phyloP scores from a whole-genome alignment of 73 alveolate species.

The Paramecium octaurelia region DNA sequence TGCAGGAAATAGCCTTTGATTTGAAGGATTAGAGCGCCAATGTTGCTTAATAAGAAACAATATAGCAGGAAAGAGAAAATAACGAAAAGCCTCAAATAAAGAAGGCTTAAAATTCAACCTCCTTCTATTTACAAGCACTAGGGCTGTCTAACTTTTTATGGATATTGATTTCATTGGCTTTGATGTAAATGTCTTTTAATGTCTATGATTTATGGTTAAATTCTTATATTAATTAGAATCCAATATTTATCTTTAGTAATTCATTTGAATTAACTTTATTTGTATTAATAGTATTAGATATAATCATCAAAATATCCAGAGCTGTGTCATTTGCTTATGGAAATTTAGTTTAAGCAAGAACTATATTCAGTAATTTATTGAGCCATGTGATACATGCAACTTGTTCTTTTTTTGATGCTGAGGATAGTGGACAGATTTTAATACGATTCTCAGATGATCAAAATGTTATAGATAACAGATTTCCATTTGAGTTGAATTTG shows the following conservation, averaged over 20 bases:
- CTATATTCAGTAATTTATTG: not conserved
- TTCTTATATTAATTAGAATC: not conserved
- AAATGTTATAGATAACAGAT: conserved; percentile 15
- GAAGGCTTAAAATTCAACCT: not conserved
- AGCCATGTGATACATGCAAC: not conserved
- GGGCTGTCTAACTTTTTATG: not conserved
- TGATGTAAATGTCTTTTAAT: not conserved
- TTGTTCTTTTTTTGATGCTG: conserved; percentile 31
- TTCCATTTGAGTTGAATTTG: conserved; percentile 16
- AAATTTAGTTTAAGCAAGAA: not conserved
- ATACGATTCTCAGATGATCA: conserved; percentile 53
- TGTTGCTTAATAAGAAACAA: not conserved
- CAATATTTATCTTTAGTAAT: not conserved
- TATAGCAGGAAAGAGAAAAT: not conserved
- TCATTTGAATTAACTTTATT: not conserved
- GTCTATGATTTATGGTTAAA: not conserved
- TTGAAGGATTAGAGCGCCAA: not conserved
- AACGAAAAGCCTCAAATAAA: not conserved
- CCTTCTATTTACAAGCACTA: not conserved
- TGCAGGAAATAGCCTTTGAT: not conserved
- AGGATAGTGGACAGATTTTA: conserved; percentile 32
- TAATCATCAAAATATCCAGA: not conserved
- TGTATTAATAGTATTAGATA: not conserved
- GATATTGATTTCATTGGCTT: not conserved
- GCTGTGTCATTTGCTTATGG: conserved; percentile 16